Evolutionary conservation across 352 stramenopile species (phyloP).

Genomic region (Globisporangium cederbergense): DNA sequence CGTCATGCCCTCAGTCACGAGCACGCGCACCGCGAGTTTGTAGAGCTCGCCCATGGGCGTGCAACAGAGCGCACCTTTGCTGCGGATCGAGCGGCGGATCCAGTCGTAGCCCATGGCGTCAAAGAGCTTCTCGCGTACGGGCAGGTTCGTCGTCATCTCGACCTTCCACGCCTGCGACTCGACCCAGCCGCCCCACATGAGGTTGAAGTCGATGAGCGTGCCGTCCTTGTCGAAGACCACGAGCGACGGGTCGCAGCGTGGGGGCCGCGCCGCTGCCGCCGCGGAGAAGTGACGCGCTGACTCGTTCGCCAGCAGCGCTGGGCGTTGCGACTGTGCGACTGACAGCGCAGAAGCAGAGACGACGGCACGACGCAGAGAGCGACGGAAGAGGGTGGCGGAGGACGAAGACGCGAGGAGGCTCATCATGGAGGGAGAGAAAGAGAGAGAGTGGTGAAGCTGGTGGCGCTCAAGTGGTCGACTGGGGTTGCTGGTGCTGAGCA

Average conservation of each 20-base stretch:
- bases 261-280: slow-evolving; percentile 17
- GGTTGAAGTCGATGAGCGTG: slow-evolving; percentile 89
- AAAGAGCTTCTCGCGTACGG: slow-evolving; percentile 83
- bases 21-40: slow-evolving; percentile 71
- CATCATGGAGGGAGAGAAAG: not conserved
- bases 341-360: not conserved
- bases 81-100: slow-evolving; percentile 77
- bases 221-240: slow-evolving; percentile 90
- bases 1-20: slow-evolving; percentile 70
- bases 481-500: not conserved
- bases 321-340: not conserved
- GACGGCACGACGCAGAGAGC: slow-evolving; percentile 5
- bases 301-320: not conserved
- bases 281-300: slow-evolving; percentile 1
- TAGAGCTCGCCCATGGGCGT: slow-evolving; percentile 85
- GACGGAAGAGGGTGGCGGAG: slow-evolving; percentile 5
- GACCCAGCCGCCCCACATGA: slow-evolving; percentile 88
- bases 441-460: not conserved
- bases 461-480: not conserved
- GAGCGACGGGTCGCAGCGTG: slow-evolving; percentile 57
- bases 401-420: slow-evolving; percentile 13
- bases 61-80: slow-evolving; percentile 78
- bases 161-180: slow-evolving; percentile 83
- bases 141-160: slow-evolving; percentile 77
- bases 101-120: slow-evolving; percentile 87